phyloP scores from a whole-genome alignment of 768 basidiomycete genomes.

The Russula sp. region DNA sequence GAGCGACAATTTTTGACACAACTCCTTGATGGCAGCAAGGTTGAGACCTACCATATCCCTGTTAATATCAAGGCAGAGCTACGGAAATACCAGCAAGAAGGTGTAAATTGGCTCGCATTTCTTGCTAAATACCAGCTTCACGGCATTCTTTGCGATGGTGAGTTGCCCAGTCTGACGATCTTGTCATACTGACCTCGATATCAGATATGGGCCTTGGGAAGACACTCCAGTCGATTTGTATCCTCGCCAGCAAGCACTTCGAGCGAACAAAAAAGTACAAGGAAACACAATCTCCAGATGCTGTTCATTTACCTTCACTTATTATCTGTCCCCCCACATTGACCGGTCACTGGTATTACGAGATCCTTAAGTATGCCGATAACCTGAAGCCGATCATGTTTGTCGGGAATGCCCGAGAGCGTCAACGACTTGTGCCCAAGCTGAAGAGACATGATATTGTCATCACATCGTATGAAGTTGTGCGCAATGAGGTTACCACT shows the following conservation, averaged over 20 bases:
- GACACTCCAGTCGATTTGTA: constrained; percentile 95
- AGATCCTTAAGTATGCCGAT: constrained; percentile 87
- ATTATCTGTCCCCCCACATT: constrained; percentile 96
- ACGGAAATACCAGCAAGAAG: constrained; percentile 96
- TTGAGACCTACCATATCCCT: constrained; percentile 83
- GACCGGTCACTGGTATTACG: constrained; percentile 98
- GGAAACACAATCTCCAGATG: constrained; percentile 61
- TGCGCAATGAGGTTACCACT: constrained; percentile 83
- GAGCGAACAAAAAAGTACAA: constrained; percentile 70
- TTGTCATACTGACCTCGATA: constrained; percentile 8
- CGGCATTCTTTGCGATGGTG: constrained; percentile 96
- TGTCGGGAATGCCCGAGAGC: constrained; percentile 79
- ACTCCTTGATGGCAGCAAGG: constrained; percentile 90
- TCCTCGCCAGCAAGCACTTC: constrained; percentile 87
- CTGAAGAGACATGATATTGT: constrained; percentile 78
- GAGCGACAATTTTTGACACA: constrained; percentile 92
- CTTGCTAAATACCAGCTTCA: constrained; percentile 96
- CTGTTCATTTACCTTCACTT: constrained; percentile 84
- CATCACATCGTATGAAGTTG: constrained; percentile 96
- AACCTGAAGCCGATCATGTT: constrained; percentile 82
- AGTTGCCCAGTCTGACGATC: constrained; percentile 22
- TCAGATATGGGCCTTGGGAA: constrained; percentile 99
- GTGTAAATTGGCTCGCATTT: constrained; percentile 98
- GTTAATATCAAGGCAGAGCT: constrained; percentile 87
- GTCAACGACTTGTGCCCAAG: constrained; percentile 56